Conservation (phyloP, 768 basidiomycete species). For the Tulasnella sp. region DNA sequence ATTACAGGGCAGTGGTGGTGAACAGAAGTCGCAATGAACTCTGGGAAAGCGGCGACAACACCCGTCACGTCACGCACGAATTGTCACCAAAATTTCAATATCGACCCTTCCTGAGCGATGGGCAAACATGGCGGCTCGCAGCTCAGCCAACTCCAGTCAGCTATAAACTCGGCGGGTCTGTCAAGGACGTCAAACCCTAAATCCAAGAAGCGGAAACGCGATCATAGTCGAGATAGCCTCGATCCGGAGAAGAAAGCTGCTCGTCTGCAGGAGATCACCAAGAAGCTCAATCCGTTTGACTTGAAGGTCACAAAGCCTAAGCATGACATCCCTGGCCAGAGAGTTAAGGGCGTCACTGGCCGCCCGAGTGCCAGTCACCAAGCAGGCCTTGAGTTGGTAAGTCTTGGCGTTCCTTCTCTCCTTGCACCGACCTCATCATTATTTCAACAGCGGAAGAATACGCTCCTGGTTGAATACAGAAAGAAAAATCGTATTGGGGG, state of each 20-base stretch:
- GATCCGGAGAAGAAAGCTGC: conserved; percentile 67
- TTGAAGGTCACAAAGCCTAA: conserved; percentile 82
- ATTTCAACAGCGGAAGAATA: conserved; percentile 59
- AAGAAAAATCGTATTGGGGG: conserved; percentile 73
- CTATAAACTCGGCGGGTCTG: conserved; percentile 70
- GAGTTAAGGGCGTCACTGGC: conserved; percentile 69
- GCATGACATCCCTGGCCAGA: conserved; percentile 84
- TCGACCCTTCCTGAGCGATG: neutral
- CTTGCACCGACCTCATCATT: conserved; percentile 11
- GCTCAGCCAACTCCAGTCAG: conserved; percentile 78
- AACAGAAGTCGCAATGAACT: no score
- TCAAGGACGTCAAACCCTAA: conserved; percentile 39
- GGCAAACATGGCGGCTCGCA: conserved; percentile 41
- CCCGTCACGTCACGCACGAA: neutral
- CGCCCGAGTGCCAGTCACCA: conserved; percentile 81
- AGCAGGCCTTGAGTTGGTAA: conserved; percentile 78
- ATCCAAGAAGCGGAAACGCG: conserved; percentile 57
- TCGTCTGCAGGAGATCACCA: conserved; percentile 71
- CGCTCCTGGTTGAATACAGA: conserved; percentile 76
- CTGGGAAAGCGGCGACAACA: neutral
- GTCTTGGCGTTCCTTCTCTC: conserved; percentile 21
- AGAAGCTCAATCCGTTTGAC: conserved; percentile 87
- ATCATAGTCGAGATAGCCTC: conserved; percentile 30
- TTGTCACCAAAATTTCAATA: conserved; percentile 14
- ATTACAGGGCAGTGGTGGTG: conserved; percentile 3